Conservation (phyloP, 108 stramenopile genomes). For the Cafeteria roenbergensis region DNA sequence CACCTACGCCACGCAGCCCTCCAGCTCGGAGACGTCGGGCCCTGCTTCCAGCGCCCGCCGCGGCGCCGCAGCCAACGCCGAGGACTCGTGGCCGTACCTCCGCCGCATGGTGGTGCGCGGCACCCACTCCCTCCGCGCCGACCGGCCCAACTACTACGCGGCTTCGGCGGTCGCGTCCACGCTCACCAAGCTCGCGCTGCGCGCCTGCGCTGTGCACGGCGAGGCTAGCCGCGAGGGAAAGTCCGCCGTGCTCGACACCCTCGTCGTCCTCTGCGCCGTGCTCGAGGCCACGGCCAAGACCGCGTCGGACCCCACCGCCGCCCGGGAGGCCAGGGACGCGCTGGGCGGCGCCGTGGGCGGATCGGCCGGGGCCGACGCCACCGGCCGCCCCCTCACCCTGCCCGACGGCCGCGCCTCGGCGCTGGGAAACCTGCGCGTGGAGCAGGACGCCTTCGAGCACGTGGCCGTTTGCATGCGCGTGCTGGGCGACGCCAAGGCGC, state of each 20-base stretch:
- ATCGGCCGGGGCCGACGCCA: not conserved
- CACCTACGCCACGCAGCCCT: slow-evolving; percentile 91
- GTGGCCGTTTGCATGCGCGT: slow-evolving; percentile 65
- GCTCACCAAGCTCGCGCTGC: slow-evolving; percentile 78
- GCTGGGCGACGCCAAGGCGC: slow-evolving; percentile 68
- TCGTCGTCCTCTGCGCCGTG: slow-evolving; percentile 66
- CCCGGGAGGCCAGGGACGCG: slow-evolving; percentile 8
- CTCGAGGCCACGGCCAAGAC: slow-evolving; percentile 65
- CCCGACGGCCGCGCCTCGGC: too few species aligned
- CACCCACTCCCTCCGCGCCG: too few species aligned
- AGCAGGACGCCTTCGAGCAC: slow-evolving; percentile 74
- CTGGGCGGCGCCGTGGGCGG: too few species aligned
- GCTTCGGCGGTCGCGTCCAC: slow-evolving; percentile 65
- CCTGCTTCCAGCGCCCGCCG: not conserved
- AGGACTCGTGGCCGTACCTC: slow-evolving; percentile 32
- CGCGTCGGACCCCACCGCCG: slow-evolving; percentile 56
- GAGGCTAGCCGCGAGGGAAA: slow-evolving; percentile 31
- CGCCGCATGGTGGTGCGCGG: slow-evolving; percentile 65
- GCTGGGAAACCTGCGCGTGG: slow-evolving; percentile 5
- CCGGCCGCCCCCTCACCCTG: not conserved
- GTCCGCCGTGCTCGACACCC: slow-evolving; percentile 45
- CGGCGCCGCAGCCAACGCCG: not conserved
- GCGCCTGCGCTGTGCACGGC: slow-evolving; percentile 46
- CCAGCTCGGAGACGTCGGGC: too few species aligned
- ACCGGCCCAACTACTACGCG: slow-evolving; percentile 77